These are phyloP conservation scores for Danielozyma ontarioensis DNA, from an alignment of 805 yeast species.

Conservation along the genomic window DNA sequence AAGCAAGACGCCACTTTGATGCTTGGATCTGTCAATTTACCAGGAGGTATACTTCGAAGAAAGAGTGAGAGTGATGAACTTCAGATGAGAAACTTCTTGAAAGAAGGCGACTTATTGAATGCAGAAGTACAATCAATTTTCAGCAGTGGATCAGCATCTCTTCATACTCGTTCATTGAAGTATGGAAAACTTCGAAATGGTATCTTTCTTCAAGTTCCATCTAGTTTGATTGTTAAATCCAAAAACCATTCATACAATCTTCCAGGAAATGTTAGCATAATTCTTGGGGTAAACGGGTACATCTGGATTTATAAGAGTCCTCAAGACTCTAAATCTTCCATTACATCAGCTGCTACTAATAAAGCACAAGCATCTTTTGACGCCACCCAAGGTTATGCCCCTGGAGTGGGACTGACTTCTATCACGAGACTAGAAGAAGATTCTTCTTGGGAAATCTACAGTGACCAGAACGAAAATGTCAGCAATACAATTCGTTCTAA, in stretches of 20 bases:
- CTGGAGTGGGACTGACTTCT: conserved; percentile 57
- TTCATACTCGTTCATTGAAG: conserved; percentile 92
- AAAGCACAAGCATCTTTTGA: conserved; percentile 37
- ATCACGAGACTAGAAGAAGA: conserved; percentile 89
- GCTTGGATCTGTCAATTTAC: conserved; percentile 93
- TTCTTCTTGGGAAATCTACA: conserved; percentile 90
- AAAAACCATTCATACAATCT: conserved; percentile 82
- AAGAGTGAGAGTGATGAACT: conserved; percentile 93
- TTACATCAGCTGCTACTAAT: conserved; percentile 19
- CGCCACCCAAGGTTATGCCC: conserved; percentile 36
- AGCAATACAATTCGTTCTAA: conserved; percentile 58
- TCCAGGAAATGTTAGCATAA: conserved; percentile 91
- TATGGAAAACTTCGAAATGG: conserved; percentile 96
- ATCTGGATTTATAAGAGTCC: conserved; percentile 83
- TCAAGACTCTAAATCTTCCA: conserved; percentile 12
- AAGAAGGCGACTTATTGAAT: conserved; percentile 92
- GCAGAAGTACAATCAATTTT: conserved; percentile 92
- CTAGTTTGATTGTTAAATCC: conserved; percentile 76
- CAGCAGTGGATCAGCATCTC: conserved; percentile 85
- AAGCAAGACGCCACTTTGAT: conserved; percentile 86
- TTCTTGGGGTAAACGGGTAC: conserved; percentile 92
- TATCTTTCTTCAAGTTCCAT: conserved; percentile 71
- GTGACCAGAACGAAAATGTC: conserved; percentile 80
- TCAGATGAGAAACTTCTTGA: conserved; percentile 89
- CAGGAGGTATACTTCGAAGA: conserved; percentile 94